A percentile compares a stretch with the other conserved stretches of the same genome.
Evolutionary conservation across 2,329 filamentous ascomycete species (phyloP).

Genomic region (Alternaria triticimaculans): DNA sequence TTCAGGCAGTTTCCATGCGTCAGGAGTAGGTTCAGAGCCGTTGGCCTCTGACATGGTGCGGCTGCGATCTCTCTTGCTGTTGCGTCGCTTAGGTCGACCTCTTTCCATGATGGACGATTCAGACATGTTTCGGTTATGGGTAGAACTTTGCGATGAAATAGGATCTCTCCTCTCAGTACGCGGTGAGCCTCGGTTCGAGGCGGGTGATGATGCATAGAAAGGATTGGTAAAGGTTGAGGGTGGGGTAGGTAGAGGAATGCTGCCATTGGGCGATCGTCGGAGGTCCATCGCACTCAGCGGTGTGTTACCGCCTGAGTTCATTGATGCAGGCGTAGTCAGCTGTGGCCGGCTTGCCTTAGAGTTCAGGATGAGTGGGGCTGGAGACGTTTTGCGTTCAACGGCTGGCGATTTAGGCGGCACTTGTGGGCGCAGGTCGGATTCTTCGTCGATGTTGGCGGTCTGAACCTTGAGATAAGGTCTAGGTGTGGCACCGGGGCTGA

Average conservation of each 20-base stretch:
- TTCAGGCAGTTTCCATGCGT: conserved; percentile 46
- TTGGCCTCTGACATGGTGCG: conserved; percentile 44
- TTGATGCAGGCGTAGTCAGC: conserved; percentile 39
- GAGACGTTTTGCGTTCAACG: conserved; percentile 43
- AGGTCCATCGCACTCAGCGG: conserved; percentile 37
- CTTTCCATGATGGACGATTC: conserved; percentile 50
- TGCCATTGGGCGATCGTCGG: conserved; percentile 42
- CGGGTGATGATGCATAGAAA: conserved; percentile 40
- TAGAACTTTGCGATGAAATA: conserved; percentile 20
- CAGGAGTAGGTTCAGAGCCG: conserved; percentile 30
- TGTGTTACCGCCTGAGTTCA: conserved; percentile 31
- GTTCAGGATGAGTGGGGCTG: conserved; percentile 39
- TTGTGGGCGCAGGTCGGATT: conserved; percentile 37
- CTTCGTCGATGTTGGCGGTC: conserved; percentile 29
- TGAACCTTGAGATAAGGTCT: conserved; percentile 44
- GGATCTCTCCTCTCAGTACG: conserved; percentile 43
- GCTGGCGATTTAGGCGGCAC: conserved; percentile 49
- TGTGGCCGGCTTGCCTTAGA: conserved; percentile 42
- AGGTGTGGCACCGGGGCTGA: conserved; percentile 42
- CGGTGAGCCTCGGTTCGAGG: conserved; percentile 40
- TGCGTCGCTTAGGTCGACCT: conserved; percentile 43
- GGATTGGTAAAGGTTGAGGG: conserved; percentile 42
- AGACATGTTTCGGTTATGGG: conserved; percentile 46
- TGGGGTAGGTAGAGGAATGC: conserved; percentile 35
- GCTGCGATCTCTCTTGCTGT: conserved; percentile 41